Percentiles rank a stretch among this genome's conserved stretches.
Evolutionary conservation across 1,139 yeast genomes (phyloP).

Genomic region (Arxiozyma bovina): DNA sequence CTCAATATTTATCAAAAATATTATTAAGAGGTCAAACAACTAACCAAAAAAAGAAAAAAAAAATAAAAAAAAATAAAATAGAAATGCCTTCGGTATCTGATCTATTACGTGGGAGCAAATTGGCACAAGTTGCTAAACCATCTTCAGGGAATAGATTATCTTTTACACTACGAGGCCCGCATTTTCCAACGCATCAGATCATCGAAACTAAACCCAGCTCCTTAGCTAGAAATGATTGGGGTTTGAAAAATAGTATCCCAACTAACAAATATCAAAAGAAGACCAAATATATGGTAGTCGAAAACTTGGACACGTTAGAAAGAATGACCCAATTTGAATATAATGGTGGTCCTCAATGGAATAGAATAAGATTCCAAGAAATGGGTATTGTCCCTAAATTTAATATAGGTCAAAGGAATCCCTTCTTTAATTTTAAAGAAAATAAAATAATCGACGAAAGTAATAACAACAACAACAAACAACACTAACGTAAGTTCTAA

Average conservation of each 20-base stretch:
- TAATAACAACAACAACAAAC: constrained; percentile 11
- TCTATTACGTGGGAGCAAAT: constrained; percentile 20
- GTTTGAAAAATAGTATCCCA: constrained; percentile 53
- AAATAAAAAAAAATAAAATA: not conserved
- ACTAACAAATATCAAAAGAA: constrained; percentile 20
- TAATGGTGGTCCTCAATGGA: constrained; percentile 41
- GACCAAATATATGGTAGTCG: constrained; percentile 41
- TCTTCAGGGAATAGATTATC: constrained; percentile 13
- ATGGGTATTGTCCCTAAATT: constrained; percentile 35
- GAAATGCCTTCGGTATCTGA: constrained; percentile 11
- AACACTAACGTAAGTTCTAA: not conserved
- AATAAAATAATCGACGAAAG: constrained; percentile 8
- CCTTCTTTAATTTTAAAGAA: constrained; percentile 25
- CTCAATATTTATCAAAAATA: no score
- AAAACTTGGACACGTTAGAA: constrained; percentile 45
- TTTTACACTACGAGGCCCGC: constrained; percentile 3
- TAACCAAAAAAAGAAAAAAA: no score
- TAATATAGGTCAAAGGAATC: constrained; percentile 26
- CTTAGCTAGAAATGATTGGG: constrained; percentile 52
- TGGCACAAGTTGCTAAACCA: constrained; percentile 25
- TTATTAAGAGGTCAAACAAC: no score
- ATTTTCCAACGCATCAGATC: constrained; percentile 47
- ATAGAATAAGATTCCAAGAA: constrained; percentile 45
- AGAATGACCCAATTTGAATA: constrained; percentile 46
- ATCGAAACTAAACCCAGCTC: constrained; percentile 51